Conservation (phyloP, 352 stramenopile species). For the Lagenidium giganteum region DNA sequence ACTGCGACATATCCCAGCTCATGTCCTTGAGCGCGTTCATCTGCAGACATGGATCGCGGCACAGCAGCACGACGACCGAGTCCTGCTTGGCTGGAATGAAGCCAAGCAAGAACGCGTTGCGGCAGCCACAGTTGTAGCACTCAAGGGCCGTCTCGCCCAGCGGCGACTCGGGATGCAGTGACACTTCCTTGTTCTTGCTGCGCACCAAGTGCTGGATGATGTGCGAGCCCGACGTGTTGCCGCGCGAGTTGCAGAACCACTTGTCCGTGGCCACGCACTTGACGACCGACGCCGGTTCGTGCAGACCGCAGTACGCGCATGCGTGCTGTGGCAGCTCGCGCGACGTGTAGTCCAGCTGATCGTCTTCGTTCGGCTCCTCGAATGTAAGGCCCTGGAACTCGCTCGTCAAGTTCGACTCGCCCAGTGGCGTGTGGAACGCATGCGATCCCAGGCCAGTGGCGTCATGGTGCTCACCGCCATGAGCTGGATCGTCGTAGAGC, state of each 20-base stretch:
- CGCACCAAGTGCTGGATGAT: slow-evolving; percentile 98
- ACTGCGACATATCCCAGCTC: slow-evolving; percentile 99
- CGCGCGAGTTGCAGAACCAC: slow-evolving; percentile 98
- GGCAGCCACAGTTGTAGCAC: slow-evolving; percentile 99
- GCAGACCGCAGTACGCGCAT: slow-evolving; percentile 97
- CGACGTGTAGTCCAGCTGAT: slow-evolving; percentile 62
- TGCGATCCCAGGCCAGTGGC: not conserved
- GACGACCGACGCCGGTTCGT: slow-evolving; percentile 95
- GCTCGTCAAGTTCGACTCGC: slow-evolving; percentile 26
- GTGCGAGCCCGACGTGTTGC: slow-evolving; percentile 93
- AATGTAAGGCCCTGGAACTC: slow-evolving; percentile 69
- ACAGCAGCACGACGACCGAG: slow-evolving; percentile 97
- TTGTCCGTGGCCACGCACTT: slow-evolving; percentile 95
- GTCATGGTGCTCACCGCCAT: slow-evolving; percentile 6
- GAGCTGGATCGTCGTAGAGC: slow-evolving; percentile 15
- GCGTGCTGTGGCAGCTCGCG: slow-evolving; percentile 86
- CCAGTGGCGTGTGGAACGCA: slow-evolving; percentile 35
- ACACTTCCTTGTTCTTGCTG: slow-evolving; percentile 88
- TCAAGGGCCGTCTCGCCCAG: slow-evolving; percentile 97
- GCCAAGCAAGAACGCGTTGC: slow-evolving; percentile 98
- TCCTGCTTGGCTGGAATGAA: slow-evolving; percentile 97
- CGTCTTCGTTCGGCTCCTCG: slow-evolving; percentile 67
- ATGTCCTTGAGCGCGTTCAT: slow-evolving; percentile 98
- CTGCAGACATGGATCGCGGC: slow-evolving; percentile 95
- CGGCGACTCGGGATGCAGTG: slow-evolving; percentile 93